Evolutionary conservation across 805 yeast genomes (phyloP).

Genomic region (Ogataea haglerorum): DNA sequence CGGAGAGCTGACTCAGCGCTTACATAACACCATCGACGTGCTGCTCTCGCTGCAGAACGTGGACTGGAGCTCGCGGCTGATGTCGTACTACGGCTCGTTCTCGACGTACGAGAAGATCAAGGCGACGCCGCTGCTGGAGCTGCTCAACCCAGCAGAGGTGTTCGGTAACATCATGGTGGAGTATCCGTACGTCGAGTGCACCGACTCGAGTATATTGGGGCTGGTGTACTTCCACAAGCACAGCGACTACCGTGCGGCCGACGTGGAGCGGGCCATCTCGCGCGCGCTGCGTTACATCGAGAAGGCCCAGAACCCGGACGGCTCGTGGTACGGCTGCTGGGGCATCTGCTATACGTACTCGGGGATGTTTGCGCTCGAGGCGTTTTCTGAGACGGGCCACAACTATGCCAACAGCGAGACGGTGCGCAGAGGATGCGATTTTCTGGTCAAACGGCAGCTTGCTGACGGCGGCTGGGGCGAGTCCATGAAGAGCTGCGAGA

Average conservation of each 20-base stretch:
- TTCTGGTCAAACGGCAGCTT: constrained; percentile 69
- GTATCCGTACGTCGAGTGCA: constrained; percentile 96
- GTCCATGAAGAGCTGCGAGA: constrained; percentile 84
- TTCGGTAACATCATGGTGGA: constrained; percentile 98
- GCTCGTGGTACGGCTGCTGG: constrained; percentile 99
- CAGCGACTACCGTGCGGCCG: constrained; percentile 61
- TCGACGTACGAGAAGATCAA: constrained; percentile 87
- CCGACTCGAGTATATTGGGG: constrained; percentile 92
- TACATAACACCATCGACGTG: constrained; percentile 73
- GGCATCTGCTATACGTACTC: constrained; percentile 96
- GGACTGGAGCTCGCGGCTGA: constrained; percentile 35
- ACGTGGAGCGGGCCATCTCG: constrained; percentile 65
- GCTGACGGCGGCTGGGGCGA: constrained; percentile 98
- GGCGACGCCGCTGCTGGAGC: constrained; percentile 73
- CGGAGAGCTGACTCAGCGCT: constrained; percentile 45
- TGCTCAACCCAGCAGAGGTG: constrained; percentile 93
- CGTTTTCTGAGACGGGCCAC: constrained; percentile 67
- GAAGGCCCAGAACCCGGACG: constrained; percentile 68
- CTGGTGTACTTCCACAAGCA: constrained; percentile 69
- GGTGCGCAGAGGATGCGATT: constrained; percentile 81
- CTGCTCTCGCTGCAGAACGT: constrained; percentile 73
- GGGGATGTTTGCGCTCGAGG: constrained; percentile 96
- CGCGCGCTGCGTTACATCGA: constrained; percentile 73
- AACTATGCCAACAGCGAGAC: constrained; percentile 56
- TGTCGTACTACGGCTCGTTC: constrained; percentile 84